Base-by-base conservation (phyloP, 805 yeast species). In the Dipodascus geniculatus region DNA sequence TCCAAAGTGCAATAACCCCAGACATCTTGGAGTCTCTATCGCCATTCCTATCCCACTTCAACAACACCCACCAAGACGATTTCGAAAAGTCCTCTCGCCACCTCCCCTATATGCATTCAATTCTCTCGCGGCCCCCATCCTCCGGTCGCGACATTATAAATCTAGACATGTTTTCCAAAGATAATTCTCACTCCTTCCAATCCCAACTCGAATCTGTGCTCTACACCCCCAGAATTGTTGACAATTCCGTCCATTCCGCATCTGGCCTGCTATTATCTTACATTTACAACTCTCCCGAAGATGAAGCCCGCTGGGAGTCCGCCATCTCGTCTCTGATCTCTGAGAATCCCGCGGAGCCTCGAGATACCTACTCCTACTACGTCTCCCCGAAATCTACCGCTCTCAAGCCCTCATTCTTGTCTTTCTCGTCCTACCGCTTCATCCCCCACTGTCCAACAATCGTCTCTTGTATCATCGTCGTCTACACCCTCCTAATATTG, bases 271-370 rank as follows among this genome's bases (percentile, higher is more conserved):
- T 47, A 23, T n/a, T 47, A 47, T 47, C 49, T n/a, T 47, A 22
- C 49, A 22, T 47, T 14, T 47, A 47, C 31, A 23, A 20, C n/a
- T 16, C 14, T 6, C 31, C 31, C 4, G 28, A 47, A 47, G 49
- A 65, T 75, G 22, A 63, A 74, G 0, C 77, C 74, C 0, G 62
- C 72, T 1, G 63, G 65, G 24, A 72, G 70, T 56, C 58, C 80
- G 81, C 0, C 53, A 73, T 1, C 65, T 9, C n/a, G 4, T 47
- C 49, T 4, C n/a, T 47, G 31, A 38, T 38, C 6, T 16, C 44
- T 38, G 19, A 9, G 14, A 6, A 9, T 6, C 4, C 4, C 17
- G 17, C 44, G 14, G 20, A 38, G 20, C 6, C 44, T 6, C 4
- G 17, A 38, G 17, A 3, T 6, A 38, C 44, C 20, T 38, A 38